Evolutionary conservation across 2,329 filamentous ascomycete species (phyloP).

Genomic region (Bimuria novae-zelandiae): DNA sequence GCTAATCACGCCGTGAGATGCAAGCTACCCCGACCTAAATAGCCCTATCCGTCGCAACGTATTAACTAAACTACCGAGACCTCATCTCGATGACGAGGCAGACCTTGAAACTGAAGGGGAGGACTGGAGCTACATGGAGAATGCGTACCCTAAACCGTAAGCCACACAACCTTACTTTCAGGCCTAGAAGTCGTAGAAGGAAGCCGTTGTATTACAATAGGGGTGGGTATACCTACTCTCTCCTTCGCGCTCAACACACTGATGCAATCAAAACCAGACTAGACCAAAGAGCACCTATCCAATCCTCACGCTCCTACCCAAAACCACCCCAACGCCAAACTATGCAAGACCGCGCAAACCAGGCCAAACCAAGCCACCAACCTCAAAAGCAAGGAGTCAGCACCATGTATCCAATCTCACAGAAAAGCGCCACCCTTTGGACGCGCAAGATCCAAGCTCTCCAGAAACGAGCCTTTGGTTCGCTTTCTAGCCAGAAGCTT

Average conservation of each 20-base stretch:
- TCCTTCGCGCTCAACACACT: not conserved
- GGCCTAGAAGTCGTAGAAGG: not conserved
- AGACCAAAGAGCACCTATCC: not conserved
- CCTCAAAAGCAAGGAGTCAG: not conserved
- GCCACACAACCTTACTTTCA: no score
- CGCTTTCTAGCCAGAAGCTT: not conserved
- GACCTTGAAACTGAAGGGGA: no score
- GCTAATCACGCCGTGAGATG: no score
- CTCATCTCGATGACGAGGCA: no score
- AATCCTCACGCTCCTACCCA: not conserved
- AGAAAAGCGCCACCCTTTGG: not conserved
- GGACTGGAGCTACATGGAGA: no score
- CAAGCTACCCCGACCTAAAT: no score
- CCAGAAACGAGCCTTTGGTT: not conserved
- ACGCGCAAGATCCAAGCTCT: conserved; percentile 1
- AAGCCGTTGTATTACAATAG: conserved; percentile 6
- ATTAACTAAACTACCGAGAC: no score
- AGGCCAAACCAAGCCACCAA: not conserved
- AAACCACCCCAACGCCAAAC: conserved; percentile 1
- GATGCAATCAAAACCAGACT: not conserved
- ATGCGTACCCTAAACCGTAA: no score
- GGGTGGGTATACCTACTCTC: conserved; percentile 7
- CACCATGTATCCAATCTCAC: not conserved
- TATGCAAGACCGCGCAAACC: not conserved
- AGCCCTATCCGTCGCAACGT: no score